Conservation (phyloP, 2,329 filamentous ascomycete genomes). For the Diaporthe sp. region DNA sequence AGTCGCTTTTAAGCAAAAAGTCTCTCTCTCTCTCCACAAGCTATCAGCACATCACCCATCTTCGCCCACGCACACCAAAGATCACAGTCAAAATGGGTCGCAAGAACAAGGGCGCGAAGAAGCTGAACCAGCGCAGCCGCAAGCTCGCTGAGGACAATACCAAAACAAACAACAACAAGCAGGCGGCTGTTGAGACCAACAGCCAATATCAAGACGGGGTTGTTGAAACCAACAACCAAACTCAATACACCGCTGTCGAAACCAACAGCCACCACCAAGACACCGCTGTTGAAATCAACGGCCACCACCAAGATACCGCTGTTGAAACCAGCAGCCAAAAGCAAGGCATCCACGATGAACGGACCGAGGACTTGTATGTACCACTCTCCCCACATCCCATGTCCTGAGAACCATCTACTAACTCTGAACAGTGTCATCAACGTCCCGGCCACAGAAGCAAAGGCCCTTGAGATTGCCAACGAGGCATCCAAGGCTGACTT, state of each 20-base stretch:
- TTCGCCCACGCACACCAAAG: neutral
- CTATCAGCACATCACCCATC: neutral
- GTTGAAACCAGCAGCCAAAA: too few species aligned
- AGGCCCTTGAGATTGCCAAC: neutral
- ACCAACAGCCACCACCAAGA: too few species aligned
- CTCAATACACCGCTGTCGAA: neutral
- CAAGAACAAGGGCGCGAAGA: neutral
- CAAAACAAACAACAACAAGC: neutral
- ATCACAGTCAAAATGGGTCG: neutral
- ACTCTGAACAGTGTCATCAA: neutral
- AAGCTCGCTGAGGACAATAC: neutral
- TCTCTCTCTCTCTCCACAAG: neutral
- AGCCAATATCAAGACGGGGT: neutral
- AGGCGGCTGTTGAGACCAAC: neutral
- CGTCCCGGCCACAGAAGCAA: neutral
- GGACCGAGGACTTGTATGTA: neutral
- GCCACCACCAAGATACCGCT: too few species aligned
- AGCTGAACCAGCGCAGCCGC: neutral
- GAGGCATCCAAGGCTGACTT: neutral
- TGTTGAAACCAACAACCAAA: neutral
- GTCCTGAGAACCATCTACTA: too few species aligned
- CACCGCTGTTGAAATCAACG: too few species aligned
- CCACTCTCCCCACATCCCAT: too few species aligned
- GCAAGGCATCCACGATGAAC: neutral
- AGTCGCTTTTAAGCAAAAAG: neutral